A percentile compares a stretch with the other conserved stretches of the same genome.
These are phyloP conservation scores for Triadica sebifera DNA, from an alignment of 345 rosid species.

Conservation along the genomic window DNA sequence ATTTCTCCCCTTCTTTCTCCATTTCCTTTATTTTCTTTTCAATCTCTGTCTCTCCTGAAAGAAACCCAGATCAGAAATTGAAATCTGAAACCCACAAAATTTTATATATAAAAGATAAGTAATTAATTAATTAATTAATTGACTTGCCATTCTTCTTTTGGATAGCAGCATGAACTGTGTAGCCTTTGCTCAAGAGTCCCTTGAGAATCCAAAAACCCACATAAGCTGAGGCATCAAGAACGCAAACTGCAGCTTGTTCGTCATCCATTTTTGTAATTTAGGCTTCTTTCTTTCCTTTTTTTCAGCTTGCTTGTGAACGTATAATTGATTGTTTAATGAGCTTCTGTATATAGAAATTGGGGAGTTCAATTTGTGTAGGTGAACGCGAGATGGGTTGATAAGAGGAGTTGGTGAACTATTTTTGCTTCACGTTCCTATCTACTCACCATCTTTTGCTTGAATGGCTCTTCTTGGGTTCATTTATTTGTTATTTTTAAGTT, in stretches of 20 bases:
- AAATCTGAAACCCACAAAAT: background rate
- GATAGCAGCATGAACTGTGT: conserved; percentile 72
- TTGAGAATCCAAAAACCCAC: conserved; percentile 89
- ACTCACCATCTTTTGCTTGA: conserved; percentile 26
- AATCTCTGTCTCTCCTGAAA: conserved; percentile 54
- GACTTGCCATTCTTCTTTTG: conserved; percentile 52
- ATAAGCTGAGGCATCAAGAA: conserved; percentile 84
- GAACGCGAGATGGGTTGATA: conserved; percentile 3
- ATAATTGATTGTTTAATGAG: background rate
- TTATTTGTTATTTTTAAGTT: background rate
- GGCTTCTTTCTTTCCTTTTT: background rate
- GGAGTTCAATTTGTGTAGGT: conserved; percentile 14
- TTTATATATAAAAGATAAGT: no score
- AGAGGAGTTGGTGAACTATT: conserved; percentile 66
- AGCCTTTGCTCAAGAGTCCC: conserved; percentile 63
- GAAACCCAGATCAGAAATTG: background rate
- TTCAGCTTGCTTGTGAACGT: background rate
- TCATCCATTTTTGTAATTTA: conserved; percentile 31
- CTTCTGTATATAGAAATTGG: conserved; percentile 24
- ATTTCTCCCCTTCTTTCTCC: conserved; percentile 55
- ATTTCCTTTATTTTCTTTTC: conserved; percentile 58
- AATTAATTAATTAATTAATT: background rate
- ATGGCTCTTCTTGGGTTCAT: background rate
- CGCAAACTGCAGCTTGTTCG: conserved; percentile 52
- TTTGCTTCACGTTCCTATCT: conserved; percentile 59